Evolutionary conservation across 192 early-diverging fungal species (phyloP), one percentile per base, ranked within the genome.

Genomic region (Radiomyces spectabilis): DNA sequence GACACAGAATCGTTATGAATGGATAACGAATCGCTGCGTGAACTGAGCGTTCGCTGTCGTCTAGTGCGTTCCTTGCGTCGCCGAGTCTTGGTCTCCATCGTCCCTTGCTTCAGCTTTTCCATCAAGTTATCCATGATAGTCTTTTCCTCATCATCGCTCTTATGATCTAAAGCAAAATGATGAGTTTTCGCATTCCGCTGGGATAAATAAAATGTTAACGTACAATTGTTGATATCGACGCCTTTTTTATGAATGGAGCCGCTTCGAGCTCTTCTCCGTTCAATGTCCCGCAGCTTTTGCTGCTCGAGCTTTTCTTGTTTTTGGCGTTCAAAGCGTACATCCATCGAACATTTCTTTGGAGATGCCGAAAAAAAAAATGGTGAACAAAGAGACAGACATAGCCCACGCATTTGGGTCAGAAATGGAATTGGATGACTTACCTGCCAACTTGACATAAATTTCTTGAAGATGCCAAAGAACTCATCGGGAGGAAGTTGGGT

Each of bases 401-500:
- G n/a, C n/a, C n/a, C n/a, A n/a, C n/a, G 33, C 33, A 35, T 35
- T 35, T 35, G 6, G 5, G 13, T 13, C 41, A 19, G 15, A 42
- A 26, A 33, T 33, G n/a, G 4, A 29, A 39, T 26, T 2, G 1
- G 15, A 27, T 32, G 8, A 19, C 41, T 49, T 67, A 79, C 77
- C 70, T 80, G 77, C 54, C 85, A 91, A 47, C 78, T 81, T 2
- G 82, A 66, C 0, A 72, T 72, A 37, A 91, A 91, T 1, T 80
- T 85, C 48, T 79, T 80, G 71, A 89, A 89, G 9, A 91, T 78
- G 40, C 85, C 78, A 77, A 91, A 91, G 70, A 91, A 89, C 55
- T 91, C 87, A 53, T 91, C 89, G 4, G 87, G 82, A 30, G 78
- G 75, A 60, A 81, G 83, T 2, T 68, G 64, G 5, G 62, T 66